Percentiles rank a stretch among this genome's conserved stretches.
phyloP scores from a whole-genome alignment of 305 asterid genomes.

The Fraxinus latifolia region DNA sequence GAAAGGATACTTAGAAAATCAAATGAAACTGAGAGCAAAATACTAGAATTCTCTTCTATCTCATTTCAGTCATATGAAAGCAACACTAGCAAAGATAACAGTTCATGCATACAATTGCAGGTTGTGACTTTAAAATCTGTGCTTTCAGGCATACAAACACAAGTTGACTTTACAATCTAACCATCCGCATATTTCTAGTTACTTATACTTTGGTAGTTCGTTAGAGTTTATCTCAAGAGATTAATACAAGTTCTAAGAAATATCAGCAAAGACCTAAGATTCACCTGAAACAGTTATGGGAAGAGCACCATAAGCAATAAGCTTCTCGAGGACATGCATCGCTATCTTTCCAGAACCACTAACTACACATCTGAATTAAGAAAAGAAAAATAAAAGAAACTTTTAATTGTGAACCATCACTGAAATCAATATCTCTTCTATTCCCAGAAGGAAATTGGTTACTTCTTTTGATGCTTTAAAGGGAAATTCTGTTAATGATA shows the following conservation, averaged over 20 bases:
- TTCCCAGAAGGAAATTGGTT: neutral
- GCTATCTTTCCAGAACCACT: constrained; percentile 99
- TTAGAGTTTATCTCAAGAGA: neutral
- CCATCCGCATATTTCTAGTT: neutral
- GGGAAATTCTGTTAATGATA: neutral
- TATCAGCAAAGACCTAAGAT: neutral
- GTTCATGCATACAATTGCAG: neutral
- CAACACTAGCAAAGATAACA: neutral
- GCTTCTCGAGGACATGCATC: constrained; percentile 96
- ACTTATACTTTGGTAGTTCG: neutral
- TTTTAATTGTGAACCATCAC: neutral
- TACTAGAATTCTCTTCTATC: neutral
- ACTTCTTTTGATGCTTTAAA: neutral
- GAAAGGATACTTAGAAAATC: constrained; percentile 23
- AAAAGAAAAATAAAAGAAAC: constrained; percentile 17
- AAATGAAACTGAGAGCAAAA: neutral
- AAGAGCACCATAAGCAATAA: constrained; percentile 84
- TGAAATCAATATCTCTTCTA: neutral
- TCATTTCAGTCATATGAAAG: constrained; percentile 1
- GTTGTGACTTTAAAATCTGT: neutral
- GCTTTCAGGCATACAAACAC: neutral
- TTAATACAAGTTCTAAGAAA: neutral
- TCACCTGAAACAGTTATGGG: constrained; percentile 92
- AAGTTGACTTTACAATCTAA: neutral
- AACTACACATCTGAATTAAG: constrained; percentile 76